Conservation (phyloP, 768 basidiomycete species). For the Daedalea quercina region DNA sequence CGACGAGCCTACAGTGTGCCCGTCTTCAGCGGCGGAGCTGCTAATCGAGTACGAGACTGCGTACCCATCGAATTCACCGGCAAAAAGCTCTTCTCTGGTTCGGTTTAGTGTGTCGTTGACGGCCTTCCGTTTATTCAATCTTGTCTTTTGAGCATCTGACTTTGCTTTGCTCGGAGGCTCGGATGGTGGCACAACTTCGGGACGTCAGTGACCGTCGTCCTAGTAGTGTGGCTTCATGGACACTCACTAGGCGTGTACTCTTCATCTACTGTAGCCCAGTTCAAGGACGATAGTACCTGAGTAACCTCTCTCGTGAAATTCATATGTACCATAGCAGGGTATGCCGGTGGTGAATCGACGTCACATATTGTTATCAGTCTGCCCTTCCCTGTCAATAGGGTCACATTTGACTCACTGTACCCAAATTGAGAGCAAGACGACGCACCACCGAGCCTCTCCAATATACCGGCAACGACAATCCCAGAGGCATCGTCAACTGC, state of each 20-base stretch:
- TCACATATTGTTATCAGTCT: conserved; percentile 80
- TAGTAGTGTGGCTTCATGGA: background rate
- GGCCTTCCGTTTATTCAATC: conserved; percentile 72
- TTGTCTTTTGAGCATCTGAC: conserved; percentile 65
- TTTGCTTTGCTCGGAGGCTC: conserved; percentile 52
- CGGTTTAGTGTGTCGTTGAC: conserved; percentile 54
- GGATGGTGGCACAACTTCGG: conserved; percentile 49
- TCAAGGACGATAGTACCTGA: conserved; percentile 59
- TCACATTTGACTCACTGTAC: background rate
- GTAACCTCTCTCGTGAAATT: conserved; percentile 63
- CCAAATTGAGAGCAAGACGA: background rate
- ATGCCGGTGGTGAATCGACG: conserved; percentile 88
- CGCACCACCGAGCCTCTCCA: conserved; percentile 83
- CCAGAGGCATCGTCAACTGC: conserved; percentile 92
- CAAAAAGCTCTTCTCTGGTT: conserved; percentile 75
- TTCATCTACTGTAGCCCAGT: conserved; percentile 87
- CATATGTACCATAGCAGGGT: conserved; percentile 77
- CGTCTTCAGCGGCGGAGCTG: background rate
- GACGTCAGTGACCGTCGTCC: conserved; percentile 1
- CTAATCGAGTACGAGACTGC: conserved; percentile 15
- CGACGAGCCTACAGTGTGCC: conserved; percentile 48
- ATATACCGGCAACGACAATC: conserved; percentile 72
- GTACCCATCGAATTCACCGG: conserved; percentile 86
- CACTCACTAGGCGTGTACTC: conserved; percentile 60
- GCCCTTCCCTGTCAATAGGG: conserved; percentile 53